phyloP scores from a whole-genome alignment of 108 stramenopile genomes.

The Pinguiococcus pyrenoidosus region DNA sequence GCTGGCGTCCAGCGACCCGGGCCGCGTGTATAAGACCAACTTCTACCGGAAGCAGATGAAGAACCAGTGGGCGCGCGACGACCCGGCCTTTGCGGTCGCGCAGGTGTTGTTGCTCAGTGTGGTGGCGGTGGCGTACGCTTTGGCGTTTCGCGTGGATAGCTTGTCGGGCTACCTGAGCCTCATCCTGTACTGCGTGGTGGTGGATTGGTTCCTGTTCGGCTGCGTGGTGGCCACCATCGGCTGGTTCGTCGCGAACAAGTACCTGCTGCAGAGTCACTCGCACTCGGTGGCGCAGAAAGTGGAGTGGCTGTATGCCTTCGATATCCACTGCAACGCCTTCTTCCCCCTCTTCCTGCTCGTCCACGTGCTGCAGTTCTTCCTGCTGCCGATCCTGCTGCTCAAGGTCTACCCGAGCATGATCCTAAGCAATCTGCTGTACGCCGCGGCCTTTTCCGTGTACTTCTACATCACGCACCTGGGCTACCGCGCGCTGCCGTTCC shows the following conservation, averaged over 20 bases:
- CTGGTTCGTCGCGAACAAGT: conserved; percentile 30
- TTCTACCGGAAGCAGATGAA: conserved; percentile 46
- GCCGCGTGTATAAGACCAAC: conserved; percentile 12
- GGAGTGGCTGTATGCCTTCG: conserved; percentile 94
- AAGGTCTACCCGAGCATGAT: conserved; percentile 55
- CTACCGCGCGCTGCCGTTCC: conserved; percentile 74
- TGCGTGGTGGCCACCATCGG: conserved; percentile 27
- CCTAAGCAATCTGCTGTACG: conserved; percentile 74
- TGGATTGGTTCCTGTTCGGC: conserved; percentile 40
- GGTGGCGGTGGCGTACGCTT: conserved; percentile 53
- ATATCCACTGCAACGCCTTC: conserved; percentile 95
- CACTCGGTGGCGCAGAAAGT: conserved; percentile 78
- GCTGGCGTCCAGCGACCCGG: conserved; percentile 11
- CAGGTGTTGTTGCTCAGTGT: conserved; percentile 64
- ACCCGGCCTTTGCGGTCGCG: conserved; percentile 87
- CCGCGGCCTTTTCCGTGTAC: conserved; percentile 71
- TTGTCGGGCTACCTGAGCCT: conserved; percentile 31
- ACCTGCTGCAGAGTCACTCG: conserved; percentile 25
- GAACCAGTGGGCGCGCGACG: conserved; percentile 96
- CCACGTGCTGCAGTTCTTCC: conserved; percentile 82
- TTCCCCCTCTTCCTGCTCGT: conserved; percentile 76
- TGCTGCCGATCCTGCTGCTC: conserved; percentile 74
- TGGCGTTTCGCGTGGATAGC: conserved; percentile 20
- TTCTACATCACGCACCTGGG: conserved; percentile 94
- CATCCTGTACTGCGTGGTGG: conserved; percentile 16